phyloP scores from a whole-genome alignment of 164 flowering plant species.

The Magnolia kwangsiensis region DNA sequence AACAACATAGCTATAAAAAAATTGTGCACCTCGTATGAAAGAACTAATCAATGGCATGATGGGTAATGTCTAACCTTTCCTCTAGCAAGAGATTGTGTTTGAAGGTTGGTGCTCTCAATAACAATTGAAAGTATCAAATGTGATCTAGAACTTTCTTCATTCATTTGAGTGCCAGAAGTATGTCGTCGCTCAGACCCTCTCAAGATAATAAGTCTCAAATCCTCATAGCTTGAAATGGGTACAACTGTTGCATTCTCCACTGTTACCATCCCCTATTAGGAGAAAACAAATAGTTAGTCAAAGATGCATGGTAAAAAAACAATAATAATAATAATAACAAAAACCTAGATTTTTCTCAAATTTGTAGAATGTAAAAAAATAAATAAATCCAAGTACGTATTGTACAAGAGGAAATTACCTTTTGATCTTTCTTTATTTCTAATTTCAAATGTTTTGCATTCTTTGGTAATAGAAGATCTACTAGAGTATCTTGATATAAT shows the following conservation, averaged over 20 bases:
- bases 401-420: conserved; percentile 42
- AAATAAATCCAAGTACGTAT: background rate
- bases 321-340: no score
- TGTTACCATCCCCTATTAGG: conserved; percentile 79
- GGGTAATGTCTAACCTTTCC: conserved; percentile 68
- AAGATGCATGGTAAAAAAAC: background rate
- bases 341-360: no score
- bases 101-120: conserved; percentile 91
- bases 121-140: conserved; percentile 85
- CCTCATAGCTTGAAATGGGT: conserved; percentile 73
- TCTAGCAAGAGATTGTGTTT: conserved; percentile 81
- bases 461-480: conserved; percentile 85
- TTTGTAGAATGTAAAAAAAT: background rate
- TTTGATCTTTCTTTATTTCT: conserved; percentile 93
- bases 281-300: conserved; percentile 4
- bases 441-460: conserved; percentile 60
- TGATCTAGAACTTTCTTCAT: conserved; percentile 97
- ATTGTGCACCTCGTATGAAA: background rate
- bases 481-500: conserved; percentile 87
- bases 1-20: background rate
- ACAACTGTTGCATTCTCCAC: conserved; percentile 82
- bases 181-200: conserved; percentile 88
- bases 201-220: conserved; percentile 54
- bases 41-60: background rate
- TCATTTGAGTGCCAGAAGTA: conserved; percentile 92